These are phyloP conservation scores for Torulaspora gathmanii DNA, from an alignment of 805 yeast species.

Conservation along the genomic window DNA sequence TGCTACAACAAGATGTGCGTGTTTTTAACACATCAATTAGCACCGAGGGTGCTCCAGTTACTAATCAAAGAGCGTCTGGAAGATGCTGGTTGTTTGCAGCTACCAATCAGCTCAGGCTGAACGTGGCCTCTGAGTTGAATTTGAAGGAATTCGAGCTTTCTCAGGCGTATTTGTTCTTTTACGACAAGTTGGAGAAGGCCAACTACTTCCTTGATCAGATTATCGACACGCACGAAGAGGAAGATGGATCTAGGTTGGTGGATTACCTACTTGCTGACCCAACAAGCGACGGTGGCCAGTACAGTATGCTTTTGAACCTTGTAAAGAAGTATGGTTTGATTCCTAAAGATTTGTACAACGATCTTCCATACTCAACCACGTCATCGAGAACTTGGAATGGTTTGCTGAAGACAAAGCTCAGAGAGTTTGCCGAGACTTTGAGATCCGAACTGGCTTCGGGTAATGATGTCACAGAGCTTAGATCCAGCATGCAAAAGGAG, in stretches of 20 bases:
- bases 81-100: constrained; percentile 90
- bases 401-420: constrained; percentile 60
- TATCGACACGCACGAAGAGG: constrained; percentile 61
- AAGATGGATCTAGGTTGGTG: constrained; percentile 64
- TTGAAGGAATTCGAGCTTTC: constrained; percentile 68
- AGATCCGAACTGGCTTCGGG: constrained; percentile 43
- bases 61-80: constrained; percentile 72
- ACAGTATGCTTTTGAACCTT: constrained; percentile 74
- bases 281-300: constrained; percentile 81
- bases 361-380: constrained; percentile 54
- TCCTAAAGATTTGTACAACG: constrained; percentile 71
- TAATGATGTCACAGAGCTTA: constrained; percentile 40
- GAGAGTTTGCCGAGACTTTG: constrained; percentile 72
- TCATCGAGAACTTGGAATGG: constrained; percentile 50
- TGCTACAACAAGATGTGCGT: constrained; percentile 22
- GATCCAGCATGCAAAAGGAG: constrained; percentile 51
- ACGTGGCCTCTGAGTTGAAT: constrained; percentile 56
- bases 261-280: constrained; percentile 64
- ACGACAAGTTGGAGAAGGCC: constrained; percentile 81
- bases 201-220: constrained; percentile 76
- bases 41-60: constrained; percentile 52
- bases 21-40: constrained; percentile 38
- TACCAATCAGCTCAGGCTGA: constrained; percentile 63
- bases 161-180: constrained; percentile 74
- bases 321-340: constrained; percentile 77